Conservation (phyloP, 441 rosid genomes). For the Geranium incanum region DNA sequence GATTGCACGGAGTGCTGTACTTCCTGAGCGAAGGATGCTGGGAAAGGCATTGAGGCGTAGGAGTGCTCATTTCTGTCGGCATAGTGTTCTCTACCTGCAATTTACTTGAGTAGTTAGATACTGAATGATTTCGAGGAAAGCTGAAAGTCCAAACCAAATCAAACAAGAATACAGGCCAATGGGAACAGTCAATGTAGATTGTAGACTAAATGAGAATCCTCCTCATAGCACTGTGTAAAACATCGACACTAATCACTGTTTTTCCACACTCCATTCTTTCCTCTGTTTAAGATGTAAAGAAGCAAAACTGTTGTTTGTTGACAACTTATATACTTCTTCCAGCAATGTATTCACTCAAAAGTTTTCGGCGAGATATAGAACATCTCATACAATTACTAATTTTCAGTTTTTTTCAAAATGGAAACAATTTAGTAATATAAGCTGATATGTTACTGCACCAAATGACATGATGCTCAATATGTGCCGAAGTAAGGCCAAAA, state of each 20-base stretch:
- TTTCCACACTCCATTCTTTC: neutral
- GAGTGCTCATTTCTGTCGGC: slow-evolving; percentile 31
- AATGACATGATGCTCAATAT: neutral
- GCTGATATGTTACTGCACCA: neutral
- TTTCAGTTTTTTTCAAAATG: neutral
- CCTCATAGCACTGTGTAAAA: neutral
- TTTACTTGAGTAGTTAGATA: slow-evolving; percentile 24
- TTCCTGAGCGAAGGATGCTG: slow-evolving; percentile 40
- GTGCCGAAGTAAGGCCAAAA: neutral
- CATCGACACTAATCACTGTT: neutral
- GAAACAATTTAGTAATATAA: neutral
- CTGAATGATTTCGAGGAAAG: slow-evolving; percentile 5
- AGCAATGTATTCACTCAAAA: neutral
- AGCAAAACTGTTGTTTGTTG: neutral
- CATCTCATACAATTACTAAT: neutral
- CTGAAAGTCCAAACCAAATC: slow-evolving; percentile 13
- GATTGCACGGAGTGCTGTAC: slow-evolving; percentile 39
- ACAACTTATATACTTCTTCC: neutral
- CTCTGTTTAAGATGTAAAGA: neutral
- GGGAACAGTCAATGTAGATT: too few relatives aligned
- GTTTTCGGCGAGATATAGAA: neutral
- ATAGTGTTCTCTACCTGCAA: slow-evolving; percentile 44
- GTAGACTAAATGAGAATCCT: neutral
- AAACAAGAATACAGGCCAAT: too few relatives aligned
- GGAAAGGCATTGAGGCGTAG: slow-evolving; percentile 31